Evolutionary conservation across 192 early-diverging fungal genomes (phyloP), one percentile per base, ranked within the genome.

Genomic region (Dissophora globulifera): DNA sequence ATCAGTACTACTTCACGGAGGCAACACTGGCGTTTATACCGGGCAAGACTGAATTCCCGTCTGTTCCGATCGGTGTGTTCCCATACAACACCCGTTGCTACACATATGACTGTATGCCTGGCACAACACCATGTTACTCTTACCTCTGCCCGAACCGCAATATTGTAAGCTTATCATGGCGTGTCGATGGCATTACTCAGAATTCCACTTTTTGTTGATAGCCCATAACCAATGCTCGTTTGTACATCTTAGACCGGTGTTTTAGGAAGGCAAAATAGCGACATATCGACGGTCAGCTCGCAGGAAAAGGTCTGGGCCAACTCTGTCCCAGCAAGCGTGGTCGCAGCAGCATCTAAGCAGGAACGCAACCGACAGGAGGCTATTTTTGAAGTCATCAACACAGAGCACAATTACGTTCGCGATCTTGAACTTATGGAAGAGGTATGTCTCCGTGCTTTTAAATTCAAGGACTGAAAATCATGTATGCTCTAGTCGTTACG

Each of bases 301-400:
- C 72, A 76, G 49, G 72, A 76, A 32, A 76, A 76, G 32, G 72
- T 76, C 0, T 76, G 72, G 72, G 72, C 72, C 31, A 76, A 76
- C 49, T 76, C 72, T 27, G 72, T 76, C 9, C 53, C 72, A 13
- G 22, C 63, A 25, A 66, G 63, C 27, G 30, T 76, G 27, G 49
- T 66, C 25, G 63, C 63, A 8, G 58, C 50, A 26, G 63, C 63
- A 27, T 67, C 83, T 50, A 60, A 81, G 22, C 85, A 88, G 33
- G 95, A 96, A 52, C 85, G 90, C 9, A 89, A 92, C 58, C 84
- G 97, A 45, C 97, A 99, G 62, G 97, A 99, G 80, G 91, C 96
- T 17, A 97, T 99, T 52, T 93, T 90, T 69, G 97, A 99, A 69
- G 90, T 96, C 6, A 85, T 96, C 25, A 84, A 89, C 53, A 96